Base-by-base conservation (phyloP, 2,329 filamentous ascomycete genomes). In the Fusarium cicatricum region DNA sequence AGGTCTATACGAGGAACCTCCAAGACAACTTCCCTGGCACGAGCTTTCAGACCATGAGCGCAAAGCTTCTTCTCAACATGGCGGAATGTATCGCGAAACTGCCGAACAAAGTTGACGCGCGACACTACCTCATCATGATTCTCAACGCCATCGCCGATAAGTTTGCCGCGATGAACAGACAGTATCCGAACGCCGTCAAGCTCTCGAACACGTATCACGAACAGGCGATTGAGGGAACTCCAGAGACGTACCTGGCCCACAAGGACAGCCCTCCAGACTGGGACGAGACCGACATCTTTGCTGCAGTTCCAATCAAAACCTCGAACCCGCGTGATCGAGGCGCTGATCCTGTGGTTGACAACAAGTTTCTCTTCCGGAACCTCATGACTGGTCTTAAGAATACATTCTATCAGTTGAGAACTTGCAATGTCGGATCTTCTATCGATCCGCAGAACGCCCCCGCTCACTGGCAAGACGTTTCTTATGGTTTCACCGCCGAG, bases 21-120 rank as follows among this genome's bases (percentile, higher is more conserved):
- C 92, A 97, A 70, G 95, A 98, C 73, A 92, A 91, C 61, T 97
- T 97, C 60, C 96, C 95, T 0, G 96, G 96, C 9, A 98, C 96
- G 0, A 99, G 94, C 74, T 99, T 99, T 71, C 96, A 99, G 75
- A 99, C 95, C 0, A 99, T 99, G 95, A 98, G 95, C 68, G 96
- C 95, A 0, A 99, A 98, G 74, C 81, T 99, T 3, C 80, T 99
- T 1, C 81, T 99, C 11, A 99, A 99, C 73, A 96, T 99, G 92
- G 95, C 94, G 0, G 96, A 99, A 70, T 96, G 92, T 72, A 99
- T 99, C 70, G 91, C 93, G 1, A 96, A 94, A 74, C 84, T 99
- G 66, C 89, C 90, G 16, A 91, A 97, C 72, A 99, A 98, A 77
- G 87, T 90, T 37, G 94, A 99, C 73, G 95, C 95, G 19, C 88